Evolutionary conservation across 208 protist species (phyloP).

Genomic region (Hexamita inflata): DNA sequence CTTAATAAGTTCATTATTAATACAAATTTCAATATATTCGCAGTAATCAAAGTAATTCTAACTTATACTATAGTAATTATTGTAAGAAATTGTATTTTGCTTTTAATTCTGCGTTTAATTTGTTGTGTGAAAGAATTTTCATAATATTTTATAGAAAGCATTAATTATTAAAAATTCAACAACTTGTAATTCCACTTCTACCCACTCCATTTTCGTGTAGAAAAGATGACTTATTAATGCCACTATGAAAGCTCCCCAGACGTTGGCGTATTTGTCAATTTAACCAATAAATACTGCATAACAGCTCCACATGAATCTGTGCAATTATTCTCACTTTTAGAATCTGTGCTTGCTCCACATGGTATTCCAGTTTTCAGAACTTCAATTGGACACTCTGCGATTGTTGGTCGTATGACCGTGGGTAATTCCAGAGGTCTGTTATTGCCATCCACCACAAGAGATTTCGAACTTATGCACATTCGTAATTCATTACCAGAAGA

Average conservation of each 20-base stretch:
- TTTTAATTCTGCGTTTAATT: too few species aligned
- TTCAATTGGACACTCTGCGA: slow-evolving; percentile 45
- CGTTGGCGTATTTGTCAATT: slow-evolving; percentile 90
- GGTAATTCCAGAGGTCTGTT: slow-evolving; percentile 92
- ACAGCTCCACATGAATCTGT: slow-evolving; percentile 52
- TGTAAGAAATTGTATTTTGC: too few species aligned
- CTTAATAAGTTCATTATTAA: too few species aligned
- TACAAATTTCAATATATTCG: too few species aligned
- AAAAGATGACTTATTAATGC: slow-evolving; percentile 51
- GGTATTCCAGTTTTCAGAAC: neutral
- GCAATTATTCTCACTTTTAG: neutral
- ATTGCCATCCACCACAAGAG: slow-evolving; percentile 86
- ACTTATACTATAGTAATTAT: too few species aligned
- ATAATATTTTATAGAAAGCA: too few species aligned
- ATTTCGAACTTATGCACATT: slow-evolving; percentile 95
- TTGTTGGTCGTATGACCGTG: slow-evolving; percentile 83
- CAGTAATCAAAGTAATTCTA: too few species aligned
- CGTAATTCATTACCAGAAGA: slow-evolving; percentile 61
- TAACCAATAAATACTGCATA: slow-evolving; percentile 98
- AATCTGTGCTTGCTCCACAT: slow-evolving; percentile 6
- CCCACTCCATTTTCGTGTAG: too few species aligned
- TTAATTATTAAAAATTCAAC: too few species aligned
- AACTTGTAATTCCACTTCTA: too few species aligned
- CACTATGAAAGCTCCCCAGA: slow-evolving; percentile 96
- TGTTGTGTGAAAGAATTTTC: too few species aligned